These are phyloP conservation scores for Aspergillus oerlinghausenensis DNA, from an alignment of 2,329 filamentous ascomycete species.

Conservation along the genomic window DNA sequence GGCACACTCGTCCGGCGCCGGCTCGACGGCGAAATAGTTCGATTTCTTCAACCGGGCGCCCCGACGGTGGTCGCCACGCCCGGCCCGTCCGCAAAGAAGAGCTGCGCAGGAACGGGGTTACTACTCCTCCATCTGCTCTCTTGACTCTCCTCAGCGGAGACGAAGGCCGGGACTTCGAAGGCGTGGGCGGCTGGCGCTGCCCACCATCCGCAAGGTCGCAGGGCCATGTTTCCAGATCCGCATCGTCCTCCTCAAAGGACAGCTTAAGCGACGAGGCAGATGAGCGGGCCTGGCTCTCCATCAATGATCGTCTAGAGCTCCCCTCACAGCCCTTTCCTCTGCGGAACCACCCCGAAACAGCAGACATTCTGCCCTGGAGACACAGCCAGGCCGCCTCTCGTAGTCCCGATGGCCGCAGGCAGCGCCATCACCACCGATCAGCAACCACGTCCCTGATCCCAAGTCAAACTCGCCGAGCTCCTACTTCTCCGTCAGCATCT, in stretches of 20 bases:
- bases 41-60: constrained; percentile 1
- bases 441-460: constrained; percentile 30
- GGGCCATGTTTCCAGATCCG: constrained; percentile 18
- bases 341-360: constrained; percentile 7
- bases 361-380: constrained; percentile 8
- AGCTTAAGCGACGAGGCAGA: constrained; percentile 25
- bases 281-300: constrained; percentile 35
- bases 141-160: constrained; percentile 28
- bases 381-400: not conserved
- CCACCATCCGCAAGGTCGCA: constrained; percentile 16
- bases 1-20: constrained; percentile 3
- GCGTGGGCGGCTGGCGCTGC: constrained; percentile 39
- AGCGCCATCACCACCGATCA: constrained; percentile 30
- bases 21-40: constrained; percentile 7
- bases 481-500: constrained; percentile 11
- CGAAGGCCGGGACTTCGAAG: constrained; percentile 40
- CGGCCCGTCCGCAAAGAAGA: constrained; percentile 12
- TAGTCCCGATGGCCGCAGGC: constrained; percentile 1
- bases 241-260: constrained; percentile 21
- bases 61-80: constrained; percentile 2
- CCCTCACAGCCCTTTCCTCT: constrained; percentile 27
- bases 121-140: constrained; percentile 15
- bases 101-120: constrained; percentile 11
- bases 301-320: constrained; percentile 36
- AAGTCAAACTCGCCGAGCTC: constrained; percentile 7